Conservation (phyloP, 208 protist species). For the Acanthamoeba castellanii region DNA sequence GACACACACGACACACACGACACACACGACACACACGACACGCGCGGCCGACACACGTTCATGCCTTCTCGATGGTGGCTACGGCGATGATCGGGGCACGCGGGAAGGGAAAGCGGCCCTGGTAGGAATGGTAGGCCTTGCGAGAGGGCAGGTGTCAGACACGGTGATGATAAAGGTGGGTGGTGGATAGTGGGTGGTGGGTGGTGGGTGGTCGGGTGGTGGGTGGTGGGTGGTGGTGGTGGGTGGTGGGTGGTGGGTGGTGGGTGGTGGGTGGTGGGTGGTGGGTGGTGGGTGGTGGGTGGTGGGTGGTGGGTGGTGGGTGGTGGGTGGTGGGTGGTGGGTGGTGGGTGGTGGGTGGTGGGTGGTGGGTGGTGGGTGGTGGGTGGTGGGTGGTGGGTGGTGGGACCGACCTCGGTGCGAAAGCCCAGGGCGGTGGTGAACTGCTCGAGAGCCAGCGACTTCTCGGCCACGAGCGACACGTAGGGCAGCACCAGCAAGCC, state of each 20-base stretch:
- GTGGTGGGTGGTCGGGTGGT: background rate
- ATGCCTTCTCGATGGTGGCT: constrained; percentile 14
- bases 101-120: constrained; percentile 14
- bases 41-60: too few relatives aligned
- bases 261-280: background rate
- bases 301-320: background rate
- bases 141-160: too few relatives aligned
- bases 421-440: constrained; percentile 20
- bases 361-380: background rate
- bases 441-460: background rate
- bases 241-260: background rate
- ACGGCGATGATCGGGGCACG: background rate
- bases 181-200: too few relatives aligned
- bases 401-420: background rate
- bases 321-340: background rate
- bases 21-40: background rate
- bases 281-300: background rate
- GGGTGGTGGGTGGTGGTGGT: background rate
- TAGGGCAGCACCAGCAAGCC: constrained; percentile 31
- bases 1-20: background rate
- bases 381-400: background rate
- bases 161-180: background rate
- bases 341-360: background rate
- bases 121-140: constrained; percentile 14
- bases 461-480: constrained; percentile 31